Base-by-base conservation (phyloP, 2,329 filamentous ascomycete species). In the Curvularia eragrostidis region DNA sequence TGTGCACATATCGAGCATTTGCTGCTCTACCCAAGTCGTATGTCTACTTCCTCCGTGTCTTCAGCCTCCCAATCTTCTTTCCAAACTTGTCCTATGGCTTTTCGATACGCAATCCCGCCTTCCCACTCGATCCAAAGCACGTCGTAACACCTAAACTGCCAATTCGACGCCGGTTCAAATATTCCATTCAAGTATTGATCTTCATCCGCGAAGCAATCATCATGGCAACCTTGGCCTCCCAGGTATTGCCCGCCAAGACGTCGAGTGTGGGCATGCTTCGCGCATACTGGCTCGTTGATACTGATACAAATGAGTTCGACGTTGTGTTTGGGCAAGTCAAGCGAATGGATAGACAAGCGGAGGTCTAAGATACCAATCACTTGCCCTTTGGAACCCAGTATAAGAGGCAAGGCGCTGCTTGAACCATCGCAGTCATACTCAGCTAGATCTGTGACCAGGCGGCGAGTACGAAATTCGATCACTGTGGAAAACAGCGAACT, bases 51-150 rank as follows among this genome's bases (percentile, higher is more conserved):
- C 28, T 60, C 54, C n/a, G 38, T 51, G 6, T 52, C 44, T 30
- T 39, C 44, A 23, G 44, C 32, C 15, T 61, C 56, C 63, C 59
- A 66, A 7, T 50, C 52, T 2, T 39, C 39, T 32, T 58, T 56
- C 15, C 39, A 43, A 13, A 64, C 47, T 9, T 51, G 26, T 6
- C 56, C 63, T 19, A 63, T 26, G 3, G 46, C 63, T 23, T 58
- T 58, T 12, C 62, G 36, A 26, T 64, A 60, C 15, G 56, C 59
- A 7, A 63, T 47, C 0, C 30, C 53, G 8, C 44, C 47, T n/a
- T 59, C 50, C 59, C 61, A 48, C 23, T 58, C 54, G n/a, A 66
- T 54, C 55, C 63, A 62, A 1, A 66, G 43, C 7, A 63, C 62
- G n/a, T 56, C 50, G 28, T 62, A 63, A 36, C 52, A 53, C 24